Evolutionary conservation across 2,329 filamentous ascomycete genomes (phyloP), one percentile per base, ranked within the genome.

Genomic region (Teratosphaeria pseudoeucalypti): DNA sequence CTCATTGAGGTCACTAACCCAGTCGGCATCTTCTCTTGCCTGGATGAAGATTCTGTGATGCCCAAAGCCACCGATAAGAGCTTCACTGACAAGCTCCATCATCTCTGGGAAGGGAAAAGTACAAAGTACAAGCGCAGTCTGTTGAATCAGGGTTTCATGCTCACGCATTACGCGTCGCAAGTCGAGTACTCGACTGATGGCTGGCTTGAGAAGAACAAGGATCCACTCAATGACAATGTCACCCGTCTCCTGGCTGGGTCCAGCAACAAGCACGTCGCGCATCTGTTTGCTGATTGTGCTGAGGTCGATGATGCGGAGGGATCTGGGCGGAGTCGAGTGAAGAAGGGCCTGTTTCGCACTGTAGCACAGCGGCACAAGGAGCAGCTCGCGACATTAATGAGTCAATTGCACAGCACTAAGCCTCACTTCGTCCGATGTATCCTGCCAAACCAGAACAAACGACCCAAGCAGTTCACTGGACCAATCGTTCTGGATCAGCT

Each of bases 181-280:
- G 94, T 99, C 2, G 95, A 99, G 73, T 99, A 99, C 73, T 91
- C 88, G 0, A 99, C 94, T 0, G 85, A 92, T 59, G 89, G 89
- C 60, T 99, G 94, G 94, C 78, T 99, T 37, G 92, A 97, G 74
- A 99, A 97, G 81, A 99, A 99, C 79, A 99, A 99, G 73, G 94
- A 99, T 69, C 95, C 94, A 1, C 75, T 99, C 54, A 97, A 97
- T 68, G 95, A 99, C 79, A 99, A 97, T 63, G 82, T 99, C 63
- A 99, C 95, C 0, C 85, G 90, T 26, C 81, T 99, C 7, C 82
- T 99, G 39, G 89, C 92, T 43, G 81, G 82, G 14, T 99, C 95
- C 0, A 85, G 81, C 2, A 87, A 97, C 71, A 85, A 83, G 63
- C 92, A 99, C 70, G 81, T 97, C 62, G 89, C 91, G 1, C 82